Evolutionary conservation across 2,329 filamentous ascomycete species (phyloP).

Genomic region (Botrytis hyacinthi): DNA sequence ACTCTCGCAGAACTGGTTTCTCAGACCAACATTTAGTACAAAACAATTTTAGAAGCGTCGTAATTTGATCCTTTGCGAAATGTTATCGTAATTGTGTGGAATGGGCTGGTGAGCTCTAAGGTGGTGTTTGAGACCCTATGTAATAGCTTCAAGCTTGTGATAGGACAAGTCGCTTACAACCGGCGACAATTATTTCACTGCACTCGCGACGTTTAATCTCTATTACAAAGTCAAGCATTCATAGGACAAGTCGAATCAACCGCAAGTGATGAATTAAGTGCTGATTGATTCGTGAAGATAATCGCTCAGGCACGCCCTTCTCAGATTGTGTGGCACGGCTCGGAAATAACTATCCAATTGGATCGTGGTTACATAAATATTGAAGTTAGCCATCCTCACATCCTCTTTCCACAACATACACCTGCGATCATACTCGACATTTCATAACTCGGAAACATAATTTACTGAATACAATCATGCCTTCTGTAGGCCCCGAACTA

Average conservation of each 20-base stretch:
- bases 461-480: constrained; percentile 28
- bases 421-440: constrained; percentile 13
- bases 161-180: constrained; percentile 19
- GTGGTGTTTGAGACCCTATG: constrained; percentile 12
- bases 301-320: background rate
- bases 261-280: background rate
- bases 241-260: background rate
- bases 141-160: constrained; percentile 15
- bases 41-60: background rate
- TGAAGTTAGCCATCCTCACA: background rate
- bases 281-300: background rate
- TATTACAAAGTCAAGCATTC: constrained; percentile 1
- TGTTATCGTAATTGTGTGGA: background rate
- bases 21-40: constrained; percentile 29
- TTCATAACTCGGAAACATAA: background rate
- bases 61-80: background rate
- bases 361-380: constrained; percentile 5
- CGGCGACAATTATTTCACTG: constrained; percentile 13
- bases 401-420: background rate
- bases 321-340: constrained; percentile 3
- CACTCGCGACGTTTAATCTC: constrained; percentile 10
- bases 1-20: constrained; percentile 26
- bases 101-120: background rate
- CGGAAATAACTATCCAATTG: constrained; percentile 9
- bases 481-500: constrained; percentile 60